These are phyloP conservation scores for Vitis cinerea DNA, from an alignment of 164 flowering plant species.

Conservation along the genomic window DNA sequence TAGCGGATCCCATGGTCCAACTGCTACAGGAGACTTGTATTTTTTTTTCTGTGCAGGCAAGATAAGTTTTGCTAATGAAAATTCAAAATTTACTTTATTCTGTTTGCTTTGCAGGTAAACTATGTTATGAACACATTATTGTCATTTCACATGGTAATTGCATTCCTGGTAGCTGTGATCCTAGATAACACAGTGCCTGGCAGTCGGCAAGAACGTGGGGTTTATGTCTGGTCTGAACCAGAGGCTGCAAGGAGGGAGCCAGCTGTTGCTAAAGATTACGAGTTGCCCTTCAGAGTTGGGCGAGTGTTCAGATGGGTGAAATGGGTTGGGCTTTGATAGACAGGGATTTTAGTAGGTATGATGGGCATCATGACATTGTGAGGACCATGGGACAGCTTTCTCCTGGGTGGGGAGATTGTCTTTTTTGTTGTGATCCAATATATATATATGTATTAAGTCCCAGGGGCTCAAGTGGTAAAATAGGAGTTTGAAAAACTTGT, in stretches of 20 bases:
- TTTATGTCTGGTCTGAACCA: slow-evolving; percentile 83
- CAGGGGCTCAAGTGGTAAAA: slow-evolving; percentile 8
- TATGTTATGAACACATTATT: slow-evolving; percentile 80
- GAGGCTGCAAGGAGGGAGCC: slow-evolving; percentile 88
- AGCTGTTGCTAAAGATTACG: slow-evolving; percentile 82
- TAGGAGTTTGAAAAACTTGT: slow-evolving; percentile 2
- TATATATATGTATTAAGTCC: slow-evolving; percentile 1
- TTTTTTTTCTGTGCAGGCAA: neutral
- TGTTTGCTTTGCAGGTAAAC: slow-evolving; percentile 62
- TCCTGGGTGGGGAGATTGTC: neutral
- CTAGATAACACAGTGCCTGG: slow-evolving; percentile 98
- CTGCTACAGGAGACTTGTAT: no score
- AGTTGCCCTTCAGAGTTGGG: slow-evolving; percentile 81
- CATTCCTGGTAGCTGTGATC: slow-evolving; percentile 80
- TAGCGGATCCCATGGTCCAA: no score
- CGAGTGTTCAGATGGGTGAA: slow-evolving; percentile 91
- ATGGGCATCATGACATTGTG: neutral
- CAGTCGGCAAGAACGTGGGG: slow-evolving; percentile 90
- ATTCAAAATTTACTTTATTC: neutral
- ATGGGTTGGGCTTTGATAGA: slow-evolving; percentile 80
- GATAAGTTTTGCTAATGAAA: neutral
- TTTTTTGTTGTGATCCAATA: neutral
- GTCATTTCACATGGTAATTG: slow-evolving; percentile 91
- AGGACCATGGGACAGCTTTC: neutral
- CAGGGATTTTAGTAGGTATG: neutral